Percentiles rank a stretch among this genome's conserved stretches.
Conservation (phyloP, 148 eudicot species). For the Chenopodium berlandieri region DNA sequence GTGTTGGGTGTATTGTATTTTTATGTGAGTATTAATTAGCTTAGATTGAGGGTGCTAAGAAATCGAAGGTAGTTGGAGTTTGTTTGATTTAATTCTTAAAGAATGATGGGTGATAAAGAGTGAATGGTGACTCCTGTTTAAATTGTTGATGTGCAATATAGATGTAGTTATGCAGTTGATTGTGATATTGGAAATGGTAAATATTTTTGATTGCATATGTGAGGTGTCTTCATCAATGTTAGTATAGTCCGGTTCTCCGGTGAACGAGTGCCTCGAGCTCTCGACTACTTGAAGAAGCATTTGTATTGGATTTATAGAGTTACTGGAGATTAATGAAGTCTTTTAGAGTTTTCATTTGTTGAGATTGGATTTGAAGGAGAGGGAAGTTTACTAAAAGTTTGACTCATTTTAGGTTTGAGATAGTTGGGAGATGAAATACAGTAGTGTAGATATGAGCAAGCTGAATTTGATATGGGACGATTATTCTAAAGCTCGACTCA, state of each 20-base stretch:
- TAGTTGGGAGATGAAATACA: not conserved
- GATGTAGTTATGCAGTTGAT: not conserved
- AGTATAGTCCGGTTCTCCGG: not conserved
- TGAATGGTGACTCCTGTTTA: not conserved
- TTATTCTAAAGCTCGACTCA: not conserved
- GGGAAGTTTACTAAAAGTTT: not conserved
- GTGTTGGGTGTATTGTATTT: not conserved
- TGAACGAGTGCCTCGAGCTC: not conserved
- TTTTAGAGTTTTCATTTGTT: not conserved
- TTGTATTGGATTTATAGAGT: not conserved
- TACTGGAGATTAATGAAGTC: not conserved
- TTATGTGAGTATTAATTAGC: not conserved
- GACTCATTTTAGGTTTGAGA: not conserved
- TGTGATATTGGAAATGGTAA: not conserved
- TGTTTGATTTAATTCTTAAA: not conserved
- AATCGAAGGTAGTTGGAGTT: not conserved
- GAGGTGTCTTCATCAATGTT: not conserved
- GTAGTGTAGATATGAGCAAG: constrained; percentile 2
- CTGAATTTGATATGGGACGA: not conserved
- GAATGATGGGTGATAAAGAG: not conserved
- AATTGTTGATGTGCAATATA: not conserved
- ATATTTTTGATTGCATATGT: not conserved
- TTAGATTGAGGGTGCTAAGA: not conserved
- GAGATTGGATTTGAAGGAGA: not conserved
- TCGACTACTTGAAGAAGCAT: not conserved